These are phyloP conservation scores for Neocucurbitaria cava DNA, from an alignment of 2,329 filamentous ascomycete genomes.

Conservation along the genomic window DNA sequence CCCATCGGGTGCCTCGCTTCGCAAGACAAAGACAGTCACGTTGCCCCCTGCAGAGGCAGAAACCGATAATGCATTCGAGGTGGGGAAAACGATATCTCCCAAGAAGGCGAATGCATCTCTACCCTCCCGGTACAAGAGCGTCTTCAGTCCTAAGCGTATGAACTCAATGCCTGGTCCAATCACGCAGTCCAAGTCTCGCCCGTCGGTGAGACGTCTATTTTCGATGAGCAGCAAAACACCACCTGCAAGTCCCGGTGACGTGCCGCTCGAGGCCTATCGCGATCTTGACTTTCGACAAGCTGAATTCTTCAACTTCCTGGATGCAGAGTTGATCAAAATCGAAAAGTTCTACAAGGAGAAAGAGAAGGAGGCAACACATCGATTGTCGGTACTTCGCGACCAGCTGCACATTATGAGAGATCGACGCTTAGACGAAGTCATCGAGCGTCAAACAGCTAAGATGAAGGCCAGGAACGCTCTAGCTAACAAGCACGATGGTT, in stretches of 20 bases:
- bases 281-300: constrained; percentile 75
- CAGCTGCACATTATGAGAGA: constrained; percentile 95
- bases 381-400: constrained; percentile 74
- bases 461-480: constrained; percentile 32
- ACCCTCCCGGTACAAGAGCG: constrained; percentile 42
- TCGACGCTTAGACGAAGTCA: constrained; percentile 74
- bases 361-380: constrained; percentile 80
- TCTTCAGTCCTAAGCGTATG: constrained; percentile 51
- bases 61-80: constrained; percentile 52
- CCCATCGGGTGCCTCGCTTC: constrained; percentile 18
- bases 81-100: constrained; percentile 50
- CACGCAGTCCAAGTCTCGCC: constrained; percentile 37
- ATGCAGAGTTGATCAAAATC: constrained; percentile 86
- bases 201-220: constrained; percentile 50
- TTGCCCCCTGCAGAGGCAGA: constrained; percentile 23
- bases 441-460: constrained; percentile 56
- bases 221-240: constrained; percentile 51
- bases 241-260: constrained; percentile 52
- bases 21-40: constrained; percentile 25
- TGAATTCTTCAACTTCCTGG: constrained; percentile 89
- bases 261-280: constrained; percentile 63
- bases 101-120: constrained; percentile 36
- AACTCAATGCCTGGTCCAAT: constrained; percentile 47
- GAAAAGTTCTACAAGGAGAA: constrained; percentile 88
- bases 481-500: constrained; percentile 24